These are phyloP conservation scores for Aspergillus oerlinghausenensis DNA, from an alignment of 2,329 filamentous ascomycete genomes.

Conservation along the genomic window DNA sequence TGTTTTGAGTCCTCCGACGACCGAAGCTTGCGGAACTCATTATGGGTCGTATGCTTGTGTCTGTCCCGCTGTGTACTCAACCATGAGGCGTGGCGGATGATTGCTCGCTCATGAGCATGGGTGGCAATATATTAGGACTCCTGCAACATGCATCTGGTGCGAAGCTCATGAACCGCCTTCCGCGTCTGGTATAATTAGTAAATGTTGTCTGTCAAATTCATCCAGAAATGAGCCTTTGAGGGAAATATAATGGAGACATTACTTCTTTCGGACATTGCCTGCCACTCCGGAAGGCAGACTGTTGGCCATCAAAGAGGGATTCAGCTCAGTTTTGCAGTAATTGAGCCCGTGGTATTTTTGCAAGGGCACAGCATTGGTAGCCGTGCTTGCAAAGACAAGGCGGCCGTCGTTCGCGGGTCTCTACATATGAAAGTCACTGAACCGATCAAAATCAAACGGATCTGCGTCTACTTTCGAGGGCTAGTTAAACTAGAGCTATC, in stretches of 20 bases:
- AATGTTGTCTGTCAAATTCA: neutral
- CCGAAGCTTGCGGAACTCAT: neutral
- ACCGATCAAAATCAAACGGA: constrained; percentile 84
- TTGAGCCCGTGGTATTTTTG: constrained; percentile 46
- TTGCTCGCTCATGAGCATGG: too few relatives aligned
- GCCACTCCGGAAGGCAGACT: constrained; percentile 12
- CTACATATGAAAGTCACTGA: constrained; percentile 80
- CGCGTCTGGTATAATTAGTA: neutral
- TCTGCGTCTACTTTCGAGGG: constrained; percentile 81
- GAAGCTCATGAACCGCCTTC: neutral
- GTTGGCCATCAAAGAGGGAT: constrained; percentile 46
- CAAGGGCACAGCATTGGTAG: constrained; percentile 46
- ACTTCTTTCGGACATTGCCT: neutral
- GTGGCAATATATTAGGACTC: neutral
- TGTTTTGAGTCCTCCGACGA: neutral
- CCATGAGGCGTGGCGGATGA: neutral
- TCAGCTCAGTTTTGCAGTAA: constrained; percentile 43
- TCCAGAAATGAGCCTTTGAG: neutral
- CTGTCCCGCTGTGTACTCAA: neutral
- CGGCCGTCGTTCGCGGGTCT: constrained; percentile 82
- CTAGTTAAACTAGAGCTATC: constrained; percentile 91
- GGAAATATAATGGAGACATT: neutral
- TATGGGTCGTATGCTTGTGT: neutral
- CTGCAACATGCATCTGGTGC: neutral
- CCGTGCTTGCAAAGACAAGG: constrained; percentile 54